phyloP scores from a whole-genome alignment of 768 basidiomycete genomes.

The Leccinum uliginosum region DNA sequence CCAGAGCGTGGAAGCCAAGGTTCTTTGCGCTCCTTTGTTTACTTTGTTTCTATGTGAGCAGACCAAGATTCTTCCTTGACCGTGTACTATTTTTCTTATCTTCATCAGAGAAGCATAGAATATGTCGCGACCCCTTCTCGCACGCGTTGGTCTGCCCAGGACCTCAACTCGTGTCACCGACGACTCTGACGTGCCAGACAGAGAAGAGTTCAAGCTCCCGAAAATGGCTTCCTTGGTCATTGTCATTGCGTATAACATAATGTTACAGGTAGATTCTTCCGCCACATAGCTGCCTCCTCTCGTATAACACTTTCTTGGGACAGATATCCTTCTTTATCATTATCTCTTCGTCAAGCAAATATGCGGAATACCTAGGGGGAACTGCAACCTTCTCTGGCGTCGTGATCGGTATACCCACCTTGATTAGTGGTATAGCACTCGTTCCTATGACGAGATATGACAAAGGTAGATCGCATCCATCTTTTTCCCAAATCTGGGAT shows the following conservation, averaged over 20 bases:
- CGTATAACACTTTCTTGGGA: constrained; percentile 22
- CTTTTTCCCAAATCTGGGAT: not conserved
- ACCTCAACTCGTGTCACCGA: not conserved
- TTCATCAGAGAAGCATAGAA: not conserved
- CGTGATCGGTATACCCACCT: constrained; percentile 61
- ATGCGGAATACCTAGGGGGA: constrained; percentile 60
- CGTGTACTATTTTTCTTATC: not conserved
- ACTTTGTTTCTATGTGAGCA: not conserved
- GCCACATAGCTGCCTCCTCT: not conserved
- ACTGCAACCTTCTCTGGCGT: constrained; percentile 68
- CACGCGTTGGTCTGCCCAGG: not conserved
- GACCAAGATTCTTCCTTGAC: not conserved
- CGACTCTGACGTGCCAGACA: constrained; percentile 15
- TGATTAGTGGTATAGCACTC: constrained; percentile 55
- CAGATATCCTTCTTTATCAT: constrained; percentile 64
- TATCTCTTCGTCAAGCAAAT: constrained; percentile 61
- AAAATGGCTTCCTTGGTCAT: constrained; percentile 44
- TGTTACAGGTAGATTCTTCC: constrained; percentile 21
- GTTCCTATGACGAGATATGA: constrained; percentile 54
- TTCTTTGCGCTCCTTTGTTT: not conserved
- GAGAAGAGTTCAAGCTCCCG: constrained; percentile 43
- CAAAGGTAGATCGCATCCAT: constrained; percentile 37
- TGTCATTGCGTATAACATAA: constrained; percentile 38
- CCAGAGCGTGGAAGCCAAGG: not conserved
- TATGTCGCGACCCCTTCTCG: not conserved